A percentile compares a stretch with the other conserved stretches of the same genome.
Conservation (phyloP, 2,329 filamentous ascomycete species). For the Coccinonectria pachysandricola region DNA sequence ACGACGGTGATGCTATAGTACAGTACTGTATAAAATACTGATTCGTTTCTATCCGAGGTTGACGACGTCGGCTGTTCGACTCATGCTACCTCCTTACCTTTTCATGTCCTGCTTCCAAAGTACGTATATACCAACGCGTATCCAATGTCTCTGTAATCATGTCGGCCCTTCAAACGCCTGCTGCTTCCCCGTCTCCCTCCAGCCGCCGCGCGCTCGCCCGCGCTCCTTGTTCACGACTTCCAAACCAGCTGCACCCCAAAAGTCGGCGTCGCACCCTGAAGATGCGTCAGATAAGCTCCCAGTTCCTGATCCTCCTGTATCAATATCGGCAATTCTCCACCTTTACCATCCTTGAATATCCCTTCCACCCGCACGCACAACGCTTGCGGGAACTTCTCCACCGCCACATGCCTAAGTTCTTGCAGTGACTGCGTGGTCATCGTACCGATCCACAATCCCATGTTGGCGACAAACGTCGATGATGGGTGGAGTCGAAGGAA, state of each 20-base stretch:
- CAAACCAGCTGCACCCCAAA: slow-evolving; percentile 32
- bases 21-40: no score
- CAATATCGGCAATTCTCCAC: slow-evolving; percentile 50
- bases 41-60: no score
- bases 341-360: slow-evolving; percentile 48
- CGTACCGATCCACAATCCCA: slow-evolving; percentile 56
- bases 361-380: slow-evolving; percentile 54
- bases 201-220: no score
- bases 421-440: slow-evolving; percentile 46
- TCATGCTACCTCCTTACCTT: no score
- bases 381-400: slow-evolving; percentile 49
- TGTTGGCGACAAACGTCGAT: slow-evolving; percentile 42
- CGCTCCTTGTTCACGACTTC: slow-evolving; percentile 14
- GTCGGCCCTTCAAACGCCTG: no score
- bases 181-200: no score
- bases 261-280: slow-evolving; percentile 35
- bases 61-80: no score
- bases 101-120: neutral
- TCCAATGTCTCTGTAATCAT: no score
- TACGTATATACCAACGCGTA: no score
- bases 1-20: no score
- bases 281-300: slow-evolving; percentile 58
- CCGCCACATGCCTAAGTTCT: slow-evolving; percentile 53
- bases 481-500: slow-evolving; percentile 60
- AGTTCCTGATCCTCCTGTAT: slow-evolving; percentile 66